Conservation (phyloP, 2,329 filamentous ascomycete species). For the Trichoderma sp. region DNA sequence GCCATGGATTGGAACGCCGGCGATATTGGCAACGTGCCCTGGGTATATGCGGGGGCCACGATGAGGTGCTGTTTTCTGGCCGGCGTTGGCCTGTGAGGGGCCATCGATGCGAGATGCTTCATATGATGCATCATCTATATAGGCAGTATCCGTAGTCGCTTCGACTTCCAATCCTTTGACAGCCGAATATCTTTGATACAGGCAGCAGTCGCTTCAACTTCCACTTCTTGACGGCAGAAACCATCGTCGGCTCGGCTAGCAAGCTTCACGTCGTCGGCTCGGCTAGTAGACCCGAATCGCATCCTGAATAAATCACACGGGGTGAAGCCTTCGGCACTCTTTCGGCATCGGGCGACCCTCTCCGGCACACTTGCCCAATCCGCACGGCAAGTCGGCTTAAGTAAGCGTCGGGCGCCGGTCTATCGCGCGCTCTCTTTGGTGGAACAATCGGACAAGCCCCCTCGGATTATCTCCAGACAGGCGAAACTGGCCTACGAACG, state of each 20-base stretch:
- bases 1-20: conserved; percentile 65
- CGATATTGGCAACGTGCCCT: conserved; percentile 68
- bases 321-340: conserved; percentile 1
- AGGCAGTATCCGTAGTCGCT: neutral
- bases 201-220: neutral
- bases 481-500: conserved; percentile 2
- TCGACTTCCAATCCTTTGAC: neutral
- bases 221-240: conserved; percentile 1
- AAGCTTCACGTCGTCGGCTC: neutral
- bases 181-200: no score
- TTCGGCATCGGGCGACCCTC: neutral
- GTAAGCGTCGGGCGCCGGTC: neutral
- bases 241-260: neutral
- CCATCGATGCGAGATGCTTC: conserved; percentile 29
- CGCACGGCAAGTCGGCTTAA: neutral
- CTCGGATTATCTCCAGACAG: conserved; percentile 7
- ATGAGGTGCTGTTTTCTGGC: conserved; percentile 61
- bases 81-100: conserved; percentile 53
- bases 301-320: neutral
- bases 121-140: neutral
- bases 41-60: conserved; percentile 66
- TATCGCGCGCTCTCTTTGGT: conserved; percentile 24
- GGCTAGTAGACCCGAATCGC: conserved; percentile 5
- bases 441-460: conserved; percentile 20
- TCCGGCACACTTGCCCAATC: neutral